These are phyloP conservation scores for Ceratopteris richardii DNA, from an alignment of 75 land plant genomes.

Conservation along the genomic window DNA sequence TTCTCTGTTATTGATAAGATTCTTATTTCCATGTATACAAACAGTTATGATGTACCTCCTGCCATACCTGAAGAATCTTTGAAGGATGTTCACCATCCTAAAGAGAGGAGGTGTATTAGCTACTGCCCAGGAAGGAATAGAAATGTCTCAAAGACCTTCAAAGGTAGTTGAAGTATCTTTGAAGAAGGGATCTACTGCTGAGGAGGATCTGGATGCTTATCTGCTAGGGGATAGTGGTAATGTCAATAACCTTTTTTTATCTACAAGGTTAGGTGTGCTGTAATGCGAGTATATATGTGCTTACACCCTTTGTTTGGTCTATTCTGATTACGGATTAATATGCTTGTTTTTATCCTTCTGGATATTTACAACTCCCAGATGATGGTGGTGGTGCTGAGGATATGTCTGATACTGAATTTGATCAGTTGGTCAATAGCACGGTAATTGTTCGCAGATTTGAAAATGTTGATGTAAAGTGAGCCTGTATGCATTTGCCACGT, in stretches of 20 bases:
- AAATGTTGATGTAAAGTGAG: neutral
- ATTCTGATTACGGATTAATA: no score
- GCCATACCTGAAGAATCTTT: neutral
- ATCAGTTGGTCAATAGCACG: constrained; percentile 29
- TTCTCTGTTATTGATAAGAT: no score
- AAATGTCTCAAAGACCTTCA: constrained; percentile 3
- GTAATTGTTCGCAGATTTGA: constrained; percentile 7
- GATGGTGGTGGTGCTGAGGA: constrained; percentile 20
- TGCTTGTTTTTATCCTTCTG: no score
- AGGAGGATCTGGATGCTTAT: constrained; percentile 35
- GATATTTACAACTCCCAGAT: no score
- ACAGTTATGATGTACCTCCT: neutral
- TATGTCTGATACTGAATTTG: constrained; percentile 25
- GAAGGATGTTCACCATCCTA: neutral
- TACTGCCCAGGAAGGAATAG: constrained; percentile 6
- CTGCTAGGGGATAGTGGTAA: constrained; percentile 28
- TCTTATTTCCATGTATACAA: neutral
- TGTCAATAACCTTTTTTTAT: no score
- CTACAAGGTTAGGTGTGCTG: no score
- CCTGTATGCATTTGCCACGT: neutral
- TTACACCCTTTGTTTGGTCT: no score
- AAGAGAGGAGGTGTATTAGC: neutral
- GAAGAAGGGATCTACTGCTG: constrained; percentile 10
- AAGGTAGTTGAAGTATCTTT: constrained; percentile 2
- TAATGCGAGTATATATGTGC: no score